Conservation (phyloP, 148 eudicot species). For the Arctostaphylos glauca region DNA sequence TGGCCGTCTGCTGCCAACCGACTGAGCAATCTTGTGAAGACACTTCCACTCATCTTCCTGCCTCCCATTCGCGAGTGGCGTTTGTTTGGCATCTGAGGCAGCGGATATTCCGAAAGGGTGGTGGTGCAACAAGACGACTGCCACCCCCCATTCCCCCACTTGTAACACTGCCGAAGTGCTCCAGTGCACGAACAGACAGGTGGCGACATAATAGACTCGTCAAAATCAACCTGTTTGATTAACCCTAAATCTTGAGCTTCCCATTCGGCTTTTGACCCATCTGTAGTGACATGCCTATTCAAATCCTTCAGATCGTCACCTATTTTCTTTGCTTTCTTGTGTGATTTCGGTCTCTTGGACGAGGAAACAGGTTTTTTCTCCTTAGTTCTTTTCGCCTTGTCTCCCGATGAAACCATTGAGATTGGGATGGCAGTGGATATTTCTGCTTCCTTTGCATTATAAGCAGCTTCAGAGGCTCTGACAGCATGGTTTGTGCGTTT, state of each 20-base stretch:
- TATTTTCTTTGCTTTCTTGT: constrained; percentile 32
- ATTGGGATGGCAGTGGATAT: constrained; percentile 38
- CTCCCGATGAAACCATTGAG: constrained; percentile 27
- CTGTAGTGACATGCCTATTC: constrained; percentile 48
- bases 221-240: constrained; percentile 46
- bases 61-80: constrained; percentile 63
- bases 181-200: constrained; percentile 88
- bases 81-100: constrained; percentile 70
- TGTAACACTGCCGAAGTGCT: constrained; percentile 59
- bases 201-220: constrained; percentile 54
- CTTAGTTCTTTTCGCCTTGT: constrained; percentile 33
- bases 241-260: constrained; percentile 45
- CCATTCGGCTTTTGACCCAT: constrained; percentile 57
- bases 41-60: constrained; percentile 77
- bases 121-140: constrained; percentile 89
- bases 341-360: constrained; percentile 21
- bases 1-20: constrained; percentile 61
- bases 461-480: constrained; percentile 18
- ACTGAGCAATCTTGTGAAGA: constrained; percentile 64
- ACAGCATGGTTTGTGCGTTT: constrained; percentile 32
- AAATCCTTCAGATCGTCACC: constrained; percentile 37
- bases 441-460: constrained; percentile 27
- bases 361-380: constrained; percentile 30
- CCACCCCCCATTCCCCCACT: constrained; percentile 90
- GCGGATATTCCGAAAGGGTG: constrained; percentile 54